phyloP scores from a whole-genome alignment of 768 basidiomycete species.

The Tricholoma sp. region DNA sequence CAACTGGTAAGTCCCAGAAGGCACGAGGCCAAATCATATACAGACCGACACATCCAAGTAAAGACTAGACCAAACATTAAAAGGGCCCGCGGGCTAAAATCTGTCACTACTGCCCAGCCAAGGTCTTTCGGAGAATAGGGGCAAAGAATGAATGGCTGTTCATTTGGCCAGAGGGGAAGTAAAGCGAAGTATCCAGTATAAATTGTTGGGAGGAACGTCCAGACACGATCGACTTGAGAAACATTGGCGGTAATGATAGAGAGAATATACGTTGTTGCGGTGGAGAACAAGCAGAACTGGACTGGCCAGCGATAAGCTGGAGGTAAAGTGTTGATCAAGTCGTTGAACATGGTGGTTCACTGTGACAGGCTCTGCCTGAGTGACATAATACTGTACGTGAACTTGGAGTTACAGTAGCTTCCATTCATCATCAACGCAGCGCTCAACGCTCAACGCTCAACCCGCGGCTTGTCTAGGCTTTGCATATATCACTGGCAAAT shows the following conservation, averaged over 20 bases:
- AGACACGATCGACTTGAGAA: slow-evolving; percentile 83
- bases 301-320: slow-evolving; percentile 55
- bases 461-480: too few relatives aligned
- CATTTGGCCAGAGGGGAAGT: slow-evolving; percentile 52
- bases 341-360: background rate
- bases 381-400: too few relatives aligned
- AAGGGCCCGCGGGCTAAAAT: slow-evolving; percentile 65
- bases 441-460: too few relatives aligned
- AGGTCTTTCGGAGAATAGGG: slow-evolving; percentile 55
- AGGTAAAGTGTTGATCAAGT: slow-evolving; percentile 20
- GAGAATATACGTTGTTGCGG: slow-evolving; percentile 45
- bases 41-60: slow-evolving; percentile 59
- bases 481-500: too few relatives aligned
- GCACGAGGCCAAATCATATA: background rate
- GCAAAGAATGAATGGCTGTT: slow-evolving; percentile 34
- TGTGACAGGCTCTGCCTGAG: too few relatives aligned
- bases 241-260: slow-evolving; percentile 74
- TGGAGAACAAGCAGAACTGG: slow-evolving; percentile 50
- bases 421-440: too few relatives aligned
- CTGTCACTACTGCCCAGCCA: slow-evolving; percentile 31
- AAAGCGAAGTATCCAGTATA: slow-evolving; percentile 83
- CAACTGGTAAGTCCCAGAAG: slow-evolving; percentile 8
- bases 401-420: too few relatives aligned
- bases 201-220: slow-evolving; percentile 75
- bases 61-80: slow-evolving; percentile 72